phyloP scores from a whole-genome alignment of 1,139 yeast species.

The Blastobotrys petasosporus region DNA sequence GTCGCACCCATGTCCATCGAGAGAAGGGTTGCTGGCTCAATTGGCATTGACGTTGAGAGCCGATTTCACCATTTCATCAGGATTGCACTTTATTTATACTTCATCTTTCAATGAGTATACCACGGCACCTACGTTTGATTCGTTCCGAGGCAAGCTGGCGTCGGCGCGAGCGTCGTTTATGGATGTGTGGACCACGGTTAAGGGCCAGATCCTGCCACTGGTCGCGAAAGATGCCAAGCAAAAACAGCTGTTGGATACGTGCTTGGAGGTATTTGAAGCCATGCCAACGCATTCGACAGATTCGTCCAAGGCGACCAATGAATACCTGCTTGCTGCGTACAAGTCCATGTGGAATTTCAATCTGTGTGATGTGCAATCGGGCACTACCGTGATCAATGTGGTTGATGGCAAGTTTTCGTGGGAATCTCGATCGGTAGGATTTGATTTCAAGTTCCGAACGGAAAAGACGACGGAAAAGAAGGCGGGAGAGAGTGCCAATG shows the following conservation, averaged over 20 bases:
- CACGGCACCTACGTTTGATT: slow-evolving; percentile 56
- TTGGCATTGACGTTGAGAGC: slow-evolving; percentile 62
- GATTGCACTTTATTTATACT: slow-evolving; percentile 66
- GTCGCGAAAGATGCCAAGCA: slow-evolving; percentile 34
- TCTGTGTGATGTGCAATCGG: slow-evolving; percentile 54
- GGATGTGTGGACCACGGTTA: slow-evolving; percentile 58
- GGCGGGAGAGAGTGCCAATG: slow-evolving; percentile 4
- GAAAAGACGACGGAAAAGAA: slow-evolving; percentile 10
- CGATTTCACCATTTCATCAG: slow-evolving; percentile 67
- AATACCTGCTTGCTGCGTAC: slow-evolving; percentile 55
- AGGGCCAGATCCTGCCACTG: slow-evolving; percentile 43
- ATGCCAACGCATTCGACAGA: slow-evolving; percentile 48
- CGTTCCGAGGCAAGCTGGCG: slow-evolving; percentile 46
- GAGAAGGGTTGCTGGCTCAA: slow-evolving; percentile 63
- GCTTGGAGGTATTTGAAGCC: slow-evolving; percentile 56
- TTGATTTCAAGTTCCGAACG: slow-evolving; percentile 43
- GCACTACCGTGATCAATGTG: slow-evolving; percentile 38
- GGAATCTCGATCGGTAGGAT: slow-evolving; percentile 43
- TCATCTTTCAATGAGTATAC: slow-evolving; percentile 67
- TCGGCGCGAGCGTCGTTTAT: slow-evolving; percentile 57
- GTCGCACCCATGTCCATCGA: slow-evolving; percentile 61
- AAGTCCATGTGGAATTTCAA: slow-evolving; percentile 76
- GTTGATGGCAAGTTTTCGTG: slow-evolving; percentile 41
- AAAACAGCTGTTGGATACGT: slow-evolving; percentile 43
- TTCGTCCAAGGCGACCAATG: slow-evolving; percentile 34